Base-by-base conservation (phyloP, 345 rosid genomes). In the Cardiospermum halicacabum region DNA sequence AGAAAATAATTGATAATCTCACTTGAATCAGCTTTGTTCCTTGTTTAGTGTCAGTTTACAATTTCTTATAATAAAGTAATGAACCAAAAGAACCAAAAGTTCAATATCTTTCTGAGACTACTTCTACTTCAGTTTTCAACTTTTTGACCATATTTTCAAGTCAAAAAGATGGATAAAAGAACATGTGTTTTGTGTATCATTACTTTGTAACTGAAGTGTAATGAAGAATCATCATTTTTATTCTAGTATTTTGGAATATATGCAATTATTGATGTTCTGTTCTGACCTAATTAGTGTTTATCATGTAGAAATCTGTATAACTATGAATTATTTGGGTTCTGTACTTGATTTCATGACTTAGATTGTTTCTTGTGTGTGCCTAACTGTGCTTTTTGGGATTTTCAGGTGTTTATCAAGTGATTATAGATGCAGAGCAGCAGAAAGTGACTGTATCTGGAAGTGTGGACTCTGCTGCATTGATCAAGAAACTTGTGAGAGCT, bases 381-480 rank as follows among this genome's bases (percentile, higher is more conserved):
- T 69, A 34, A 30, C 36, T 53, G 3, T 16, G 34, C 8, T 11
- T 53, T 15, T 39, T 70, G 60, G n/a, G n/a, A n/a, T 42, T 61
- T 61, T 1, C 73, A 89, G 96, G 96, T 11, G 94, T 89, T 64
- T 89, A 74, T 65, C 86, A 72, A 62, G 92, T 87, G 45, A 82
- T 39, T 72, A 73, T 87, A 66, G 96, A 89, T 62, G 72, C 84
- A 15, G 96, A 89, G 56, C 89, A 85, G 40, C 94, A 87, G 72
- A 89, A 77, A 72, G 96, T 89, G 9, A 78, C 92, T 2, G 78
- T 89, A 53, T 81, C 79, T 63, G 96, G 96, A 22, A 77, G 71
- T 62, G 84, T 89, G 22, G 96, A 81, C 56, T 69, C 87, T 39
- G 75, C 82, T 31, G 80, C 72, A 47, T 78, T 89, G 84, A 89